Conservation (phyloP, 208 protist genomes). For the Leishmania lainsoni region DNA sequence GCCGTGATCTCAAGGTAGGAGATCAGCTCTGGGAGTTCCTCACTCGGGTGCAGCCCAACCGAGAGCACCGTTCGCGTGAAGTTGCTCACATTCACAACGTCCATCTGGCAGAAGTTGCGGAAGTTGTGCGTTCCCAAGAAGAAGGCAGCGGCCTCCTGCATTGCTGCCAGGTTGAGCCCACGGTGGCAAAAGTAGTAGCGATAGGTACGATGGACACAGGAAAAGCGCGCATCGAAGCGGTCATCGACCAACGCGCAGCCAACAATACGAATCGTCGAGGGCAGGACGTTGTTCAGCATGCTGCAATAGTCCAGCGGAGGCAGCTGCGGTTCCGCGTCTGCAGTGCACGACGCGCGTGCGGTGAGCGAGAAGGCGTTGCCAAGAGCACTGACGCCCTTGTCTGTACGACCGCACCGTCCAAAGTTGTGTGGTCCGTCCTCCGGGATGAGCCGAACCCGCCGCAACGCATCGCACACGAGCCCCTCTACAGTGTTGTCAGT, state of each 20-base stretch:
- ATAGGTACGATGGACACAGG: constrained; percentile 86
- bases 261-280: constrained; percentile 93
- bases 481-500: constrained; percentile 86
- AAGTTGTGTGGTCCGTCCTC: constrained; percentile 64
- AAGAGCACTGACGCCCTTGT: constrained; percentile 90
- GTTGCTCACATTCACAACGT: constrained; percentile 92
- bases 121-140: constrained; percentile 97
- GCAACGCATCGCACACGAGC: constrained; percentile 52
- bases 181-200: constrained; percentile 92
- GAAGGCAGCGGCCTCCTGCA: constrained; percentile 84
- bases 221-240: constrained; percentile 93
- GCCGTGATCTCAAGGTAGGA: constrained; percentile 93
- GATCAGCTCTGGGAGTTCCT: constrained; percentile 57
- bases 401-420: constrained; percentile 83
- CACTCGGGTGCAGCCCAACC: constrained; percentile 57
- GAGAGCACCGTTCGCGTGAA: constrained; percentile 84
- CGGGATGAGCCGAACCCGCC: constrained; percentile 62
- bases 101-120: constrained; percentile 97
- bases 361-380: constrained; percentile 82
- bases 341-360: constrained; percentile 59
- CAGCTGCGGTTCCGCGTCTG: constrained; percentile 30
- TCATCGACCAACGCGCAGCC: constrained; percentile 91
- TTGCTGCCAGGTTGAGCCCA: constrained; percentile 83
- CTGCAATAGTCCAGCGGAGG: constrained; percentile 92
- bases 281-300: constrained; percentile 95